Base-by-base conservation (phyloP, 1,139 yeast species). In the Sugiyamaella xylanicola region DNA sequence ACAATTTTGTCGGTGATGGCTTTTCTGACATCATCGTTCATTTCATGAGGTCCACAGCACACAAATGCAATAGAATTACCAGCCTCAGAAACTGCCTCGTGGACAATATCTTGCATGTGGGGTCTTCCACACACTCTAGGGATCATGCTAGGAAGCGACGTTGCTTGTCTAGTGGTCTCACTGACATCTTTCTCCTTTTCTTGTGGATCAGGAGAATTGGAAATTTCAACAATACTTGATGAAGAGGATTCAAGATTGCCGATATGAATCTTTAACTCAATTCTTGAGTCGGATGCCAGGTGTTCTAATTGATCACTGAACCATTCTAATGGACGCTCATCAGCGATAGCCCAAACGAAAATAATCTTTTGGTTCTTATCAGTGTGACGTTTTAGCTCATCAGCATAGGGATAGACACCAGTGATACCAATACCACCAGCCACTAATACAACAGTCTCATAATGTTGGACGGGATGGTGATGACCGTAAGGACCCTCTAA, bases 391-490 rank as follows among this genome's bases (percentile, higher is more conserved):
- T 49, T 40, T 21, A 53, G 47, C 40, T 62, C 61, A n/a, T 57
- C 55, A 15, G 68, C 67, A 54, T 65, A 64, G 4, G 66, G 61
- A 22, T 58, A 55, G 9, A 61, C 55, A 9, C 84, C 84, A 1
- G 91, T 84, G 58, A 86, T 75, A 66, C 92, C 92, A 62, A 83
- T 84, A 57, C 89, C 89, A 63, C 87, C 85, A 4, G 82, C 80
- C 53, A 84, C 60, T 52, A 84, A 72, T 8, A 83, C 68, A 3
- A 76, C 69, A 48, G 78, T 78, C 52, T 81, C 81, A 64, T 77
- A 83, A 39, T 55, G 53, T 54, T 76, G 75, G 52, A 81, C 57
- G 68, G 86, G 77, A 57, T 80, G 62, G 62, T 72, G 63, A 63
- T 71, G 69, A 64, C 86, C 83, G 63, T 83, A 83, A 0, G 86